Base-by-base conservation (phyloP, 2,329 filamentous ascomycete genomes). In the Aspergillus clavatus region DNA sequence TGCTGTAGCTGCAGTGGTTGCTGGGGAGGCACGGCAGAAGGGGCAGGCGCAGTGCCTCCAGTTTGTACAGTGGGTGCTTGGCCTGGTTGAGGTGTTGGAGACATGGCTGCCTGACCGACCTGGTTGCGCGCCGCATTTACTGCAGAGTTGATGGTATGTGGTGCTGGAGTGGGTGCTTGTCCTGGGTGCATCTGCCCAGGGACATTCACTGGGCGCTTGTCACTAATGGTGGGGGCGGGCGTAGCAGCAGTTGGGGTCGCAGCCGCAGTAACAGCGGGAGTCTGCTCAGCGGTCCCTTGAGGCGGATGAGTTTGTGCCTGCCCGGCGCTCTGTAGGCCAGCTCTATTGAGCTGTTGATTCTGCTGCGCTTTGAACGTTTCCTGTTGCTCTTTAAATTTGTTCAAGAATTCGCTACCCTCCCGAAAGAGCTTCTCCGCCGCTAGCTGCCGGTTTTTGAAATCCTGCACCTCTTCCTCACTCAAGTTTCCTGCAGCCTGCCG, bases 81-180 rank as follows among this genome's bases (percentile, higher is more conserved):
- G 7, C 60, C 62, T 24, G 57, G 54, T 35, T 67, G 65, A 21
- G 58, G 60, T 11, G 64, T 57, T 21, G 68, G 65, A 16, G 67
- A 69, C 59, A 65, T 65, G 7, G 60, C 60, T 31, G 60, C 57
- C 46, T 67, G 63, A 12, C 61, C 62, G 24, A 63, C 66, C 46
- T 71, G 69, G 29, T 61, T 67, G 35, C 70, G 62, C 14, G 70
- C 70, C 22, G 71, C 70, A 50, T 66, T 71, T 18, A 76, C 68
- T 6, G 73, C 73, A 41, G 72, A 73, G 47, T 70, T 74, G 33
- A 75, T 72, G 1, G 72, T 73, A 48, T 75, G 71, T 3, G 72
- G 62, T 19, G 68, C 67, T 36, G 69, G 67, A 7, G 66, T 59
- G 18, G 60, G 60, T 23, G 61, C 51, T 46, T 68, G 66, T 12